Evolutionary conservation across 2,329 filamentous ascomycete species (phyloP), one percentile per base, ranked within the genome.

Genomic region (Alternaria incomplexa): DNA sequence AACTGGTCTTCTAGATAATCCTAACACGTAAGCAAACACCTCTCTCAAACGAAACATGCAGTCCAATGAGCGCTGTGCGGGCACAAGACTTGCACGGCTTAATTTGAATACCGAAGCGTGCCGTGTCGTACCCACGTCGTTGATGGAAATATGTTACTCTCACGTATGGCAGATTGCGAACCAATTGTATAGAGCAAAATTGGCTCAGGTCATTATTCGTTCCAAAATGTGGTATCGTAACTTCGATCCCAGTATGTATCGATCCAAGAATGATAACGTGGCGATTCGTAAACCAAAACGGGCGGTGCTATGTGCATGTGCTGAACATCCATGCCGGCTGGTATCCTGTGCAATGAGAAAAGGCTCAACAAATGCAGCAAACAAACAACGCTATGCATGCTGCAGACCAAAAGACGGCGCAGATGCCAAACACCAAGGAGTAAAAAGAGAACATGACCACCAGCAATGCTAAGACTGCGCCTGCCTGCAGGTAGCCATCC

Each of bases 301-400:
- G 32, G 54, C 43, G n/a, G 58, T 25, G 36, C 23, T 23, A 45
- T 22, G 40, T 28, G 45, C 45, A 62, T 36, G 48, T 44, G 12
- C 43, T 26, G 43, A 48, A 51, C 28, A 40, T 50, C 55, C 59
- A 47, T 32, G 47, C 40, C 40, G 59, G 26, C 43, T 55, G 56
- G 50, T 52, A 62, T 58, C 43, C 56, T 60, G 61, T 22, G 48
- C 44, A 54, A 46, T 32, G 22, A 54, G 25, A 40, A 32, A 58
- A 30, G 13, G 28, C 54, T 62, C 55, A 63, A 61, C 50, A 66
- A 67, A 70, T 55, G 62, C 62, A 73, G 65, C 68, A 73, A 75
- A 71, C 71, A 66, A 56, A 63, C 57, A 63, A 64, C 54, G 66
- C 63, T 65, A 69, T 72, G 71, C 67, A 72, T 59, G 55, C 36